Base-by-base conservation (phyloP, 805 yeast species). In the Spathaspora arborariae region DNA sequence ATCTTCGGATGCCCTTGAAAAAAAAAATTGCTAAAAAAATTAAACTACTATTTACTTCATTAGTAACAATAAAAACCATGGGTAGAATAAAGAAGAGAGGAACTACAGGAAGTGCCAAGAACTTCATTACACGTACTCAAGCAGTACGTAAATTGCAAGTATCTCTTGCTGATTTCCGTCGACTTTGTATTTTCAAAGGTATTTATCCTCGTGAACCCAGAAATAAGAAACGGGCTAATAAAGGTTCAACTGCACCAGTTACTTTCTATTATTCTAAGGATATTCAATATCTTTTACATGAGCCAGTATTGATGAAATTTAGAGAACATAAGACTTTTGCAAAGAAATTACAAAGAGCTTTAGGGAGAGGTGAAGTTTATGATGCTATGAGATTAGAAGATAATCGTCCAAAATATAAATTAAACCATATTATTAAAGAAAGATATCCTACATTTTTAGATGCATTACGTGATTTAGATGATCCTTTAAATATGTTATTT, bases 151-250 rank as follows among this genome's bases (percentile, higher is more conserved):
- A 85, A 64, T 74, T 94, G 51, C 99, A 94, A 69, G 85, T 94
- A 22, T 86, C 97, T 2, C 76, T 94, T 42, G 97, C 97, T 10
- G 99, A 94, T 70, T 94, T 94, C 80, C 83, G 96, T 72, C 82
- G 99, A 61, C 78, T 94, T 62, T 94, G 99, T 78, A 94, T 94
- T 64, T 89, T 94, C 78, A 94, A 94, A 68, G 99, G 99, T 44
- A 91, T 94, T 53, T 94, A 89, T 64, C 99, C 99, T 45, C 81
- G 99, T 65, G 97, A 90, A 63, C 98, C 98, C 41, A 77, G 91
- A 58, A 89, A 88, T 69, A 94, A 91, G 74, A 89, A 86, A 81
- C 91, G 89, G 76, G 97, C 97, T 50, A 92, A 90, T 69, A 94
- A 89, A 69, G 98, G 99, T 19, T 87, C 96, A n/a, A 88, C 97